Percentiles rank a stretch among this genome's conserved stretches.
Conservation (phyloP, 495 filamentous ascomycete genomes). For the Beverwykella pulmonaria region DNA sequence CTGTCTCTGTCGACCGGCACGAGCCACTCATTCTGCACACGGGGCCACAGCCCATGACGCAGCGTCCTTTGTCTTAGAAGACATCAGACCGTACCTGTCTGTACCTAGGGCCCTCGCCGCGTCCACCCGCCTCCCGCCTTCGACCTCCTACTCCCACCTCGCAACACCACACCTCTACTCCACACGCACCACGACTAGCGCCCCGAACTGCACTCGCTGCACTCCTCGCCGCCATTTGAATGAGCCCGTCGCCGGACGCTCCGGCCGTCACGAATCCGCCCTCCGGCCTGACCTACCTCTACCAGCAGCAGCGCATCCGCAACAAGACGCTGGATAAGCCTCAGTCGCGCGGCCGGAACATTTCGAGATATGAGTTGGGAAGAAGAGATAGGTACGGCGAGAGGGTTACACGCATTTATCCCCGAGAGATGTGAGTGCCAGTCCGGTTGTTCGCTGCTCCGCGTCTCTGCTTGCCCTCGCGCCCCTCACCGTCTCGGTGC, state of each 20-base stretch:
- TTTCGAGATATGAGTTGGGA: slow-evolving; percentile 41
- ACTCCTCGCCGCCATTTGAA: slow-evolving; percentile 28
- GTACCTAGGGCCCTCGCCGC: neutral
- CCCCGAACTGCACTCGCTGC: neutral
- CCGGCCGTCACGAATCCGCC: slow-evolving; percentile 19
- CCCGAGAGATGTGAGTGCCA: slow-evolving; percentile 39
- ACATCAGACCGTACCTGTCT: neutral
- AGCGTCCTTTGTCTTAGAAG: slow-evolving; percentile 18
- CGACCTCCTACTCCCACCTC: no score
- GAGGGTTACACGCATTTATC: slow-evolving; percentile 38
- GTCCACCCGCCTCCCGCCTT: neutral
- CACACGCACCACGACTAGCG: neutral
- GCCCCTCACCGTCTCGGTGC: neutral
- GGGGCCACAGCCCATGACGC: slow-evolving; percentile 23
- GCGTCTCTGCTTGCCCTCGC: neutral
- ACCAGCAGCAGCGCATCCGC: slow-evolving; percentile 36
- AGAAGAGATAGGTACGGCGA: slow-evolving; percentile 42
- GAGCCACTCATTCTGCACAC: slow-evolving; percentile 11
- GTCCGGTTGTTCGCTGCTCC: neutral
- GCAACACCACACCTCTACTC: slow-evolving; percentile 2
- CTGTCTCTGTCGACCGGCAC: slow-evolving; percentile 2
- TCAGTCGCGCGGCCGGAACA: slow-evolving; percentile 35
- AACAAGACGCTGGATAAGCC: slow-evolving; percentile 31
- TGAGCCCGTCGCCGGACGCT: slow-evolving; percentile 39
- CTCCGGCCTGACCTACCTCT: slow-evolving; percentile 22